Evolutionary conservation across 2,329 filamentous ascomycete species (phyloP), one percentile per base, ranked within the genome.

Genomic region (Pyrenophora tritici-repentis): DNA sequence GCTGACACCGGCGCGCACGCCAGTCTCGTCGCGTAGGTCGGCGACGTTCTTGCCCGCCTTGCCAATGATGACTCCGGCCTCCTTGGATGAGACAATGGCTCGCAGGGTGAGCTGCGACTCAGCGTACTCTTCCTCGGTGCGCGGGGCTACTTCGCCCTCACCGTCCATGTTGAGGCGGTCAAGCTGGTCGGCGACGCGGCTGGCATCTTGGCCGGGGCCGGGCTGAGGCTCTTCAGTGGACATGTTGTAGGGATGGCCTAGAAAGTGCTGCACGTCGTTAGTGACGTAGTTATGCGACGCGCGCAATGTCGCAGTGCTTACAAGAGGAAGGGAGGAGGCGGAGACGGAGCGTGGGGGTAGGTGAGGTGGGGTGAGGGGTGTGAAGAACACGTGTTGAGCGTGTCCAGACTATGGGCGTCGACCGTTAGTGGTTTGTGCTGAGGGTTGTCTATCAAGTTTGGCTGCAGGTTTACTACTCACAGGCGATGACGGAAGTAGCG

Each of bases 11-110:
- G 94, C 94, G 78, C 95, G 96, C 67, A 99, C 94, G 53, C 93
- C 94, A 62, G 94, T 99, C 79, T 97, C 93, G 68, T 99, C 93
- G 72, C 94, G 88, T 58, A 99, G 83, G 71, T 97, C 93, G 40
- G 94, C 94, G 47, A 99, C 94, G 70, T 99, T 97, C 83, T 97
- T 96, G 72, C 94, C 94, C 50, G 88, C 91, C 80, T 99, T 99
- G 76, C 94, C 94, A 75, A 99, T 99, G 76, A 99, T 97, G 68
- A 99, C 91, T 71, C 94, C 94, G 53, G 94, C 94, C 78, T 99
- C 94, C 80, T 97, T 97, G 75, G 94, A 97, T 29, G 94, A 97
- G 63, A 99, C 94, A 73, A 99, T 97, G 66, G 94, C 94, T 73
- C 94, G 90, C 59, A 99, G 85, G 56, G 94, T 99, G 68, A 99